These are phyloP conservation scores for Solanum acaule DNA, from an alignment of 257 asterid species.

Conservation along the genomic window DNA sequence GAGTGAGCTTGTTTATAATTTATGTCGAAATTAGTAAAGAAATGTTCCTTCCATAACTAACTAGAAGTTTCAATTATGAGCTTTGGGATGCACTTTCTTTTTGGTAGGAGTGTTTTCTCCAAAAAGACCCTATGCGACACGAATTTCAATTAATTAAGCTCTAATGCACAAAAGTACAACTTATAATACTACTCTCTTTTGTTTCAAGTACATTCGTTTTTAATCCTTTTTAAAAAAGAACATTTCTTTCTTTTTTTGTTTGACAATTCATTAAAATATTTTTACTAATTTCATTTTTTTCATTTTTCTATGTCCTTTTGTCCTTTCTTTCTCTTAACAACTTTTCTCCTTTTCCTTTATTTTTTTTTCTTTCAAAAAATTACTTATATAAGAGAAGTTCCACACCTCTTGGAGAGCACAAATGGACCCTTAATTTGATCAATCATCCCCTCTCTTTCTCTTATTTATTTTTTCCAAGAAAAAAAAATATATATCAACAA, in stretches of 20 bases:
- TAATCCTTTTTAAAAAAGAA: no score
- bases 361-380: neutral
- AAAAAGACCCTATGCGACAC: fast-evolving
- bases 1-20: neutral
- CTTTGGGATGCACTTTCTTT: no score
- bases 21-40: no score
- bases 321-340: neutral
- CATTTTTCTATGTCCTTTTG: neutral
- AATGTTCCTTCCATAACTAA: no score
- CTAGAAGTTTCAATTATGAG: no score
- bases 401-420: neutral
- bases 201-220: no score
- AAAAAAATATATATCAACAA: neutral
- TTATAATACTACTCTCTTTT: no score
- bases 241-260: no score
- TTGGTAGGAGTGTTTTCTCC: fast-evolving
- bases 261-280: neutral
- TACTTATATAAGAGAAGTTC: neutral
- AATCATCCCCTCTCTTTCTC: neutral
- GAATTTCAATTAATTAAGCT: no score
- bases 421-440: neutral
- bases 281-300: neutral
- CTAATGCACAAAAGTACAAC: fast-evolving
- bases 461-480: neutral
- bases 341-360: neutral